These are phyloP conservation scores for Acanthamoeba polyphaga DNA, from an alignment of 208 protist genomes.

Conservation along the genomic window DNA sequence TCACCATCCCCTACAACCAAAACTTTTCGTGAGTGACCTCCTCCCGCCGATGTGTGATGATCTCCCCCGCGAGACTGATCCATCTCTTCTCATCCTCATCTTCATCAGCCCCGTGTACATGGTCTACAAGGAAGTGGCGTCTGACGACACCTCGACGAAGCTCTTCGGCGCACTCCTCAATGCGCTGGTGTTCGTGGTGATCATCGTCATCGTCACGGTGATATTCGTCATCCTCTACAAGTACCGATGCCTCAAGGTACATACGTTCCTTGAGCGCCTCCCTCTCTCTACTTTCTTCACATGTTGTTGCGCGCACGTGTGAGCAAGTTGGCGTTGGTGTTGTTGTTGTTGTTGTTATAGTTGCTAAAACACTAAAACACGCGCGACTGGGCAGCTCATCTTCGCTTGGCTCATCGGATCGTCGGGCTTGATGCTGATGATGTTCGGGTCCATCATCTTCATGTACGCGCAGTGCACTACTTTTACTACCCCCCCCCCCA, in stretches of 20 bases:
- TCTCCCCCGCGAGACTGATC: not conserved
- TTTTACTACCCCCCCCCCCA: no score
- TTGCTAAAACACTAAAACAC: no score
- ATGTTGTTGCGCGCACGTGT: not conserved
- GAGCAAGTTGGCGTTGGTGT: not conserved
- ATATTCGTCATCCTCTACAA: constrained; percentile 89
- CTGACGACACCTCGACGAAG: constrained; percentile 65
- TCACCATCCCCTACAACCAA: constrained; percentile 38
- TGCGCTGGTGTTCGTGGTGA: constrained; percentile 85
- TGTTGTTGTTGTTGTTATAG: no score
- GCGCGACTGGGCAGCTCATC: constrained; percentile 75
- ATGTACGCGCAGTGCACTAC: not conserved
- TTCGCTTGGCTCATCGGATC: constrained; percentile 88
- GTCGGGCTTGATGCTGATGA: constrained; percentile 80
- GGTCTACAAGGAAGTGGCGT: constrained; percentile 75
- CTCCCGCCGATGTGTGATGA: not conserved
- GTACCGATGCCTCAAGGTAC: constrained; percentile 85
- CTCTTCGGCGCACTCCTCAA: constrained; percentile 86
- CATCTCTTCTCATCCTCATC: not conserved
- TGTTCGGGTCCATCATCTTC: constrained; percentile 80
- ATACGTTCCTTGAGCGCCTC: not conserved
- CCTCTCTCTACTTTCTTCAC: not conserved
- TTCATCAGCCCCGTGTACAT: constrained; percentile 66
- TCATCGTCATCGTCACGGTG: constrained; percentile 87
- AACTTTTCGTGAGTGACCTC: constrained; percentile 51